Percentiles rank a stretch among this genome's conserved stretches.
Evolutionary conservation across 306 rosid genomes (phyloP).

Genomic region (Oxytropis ochrocephala): DNA sequence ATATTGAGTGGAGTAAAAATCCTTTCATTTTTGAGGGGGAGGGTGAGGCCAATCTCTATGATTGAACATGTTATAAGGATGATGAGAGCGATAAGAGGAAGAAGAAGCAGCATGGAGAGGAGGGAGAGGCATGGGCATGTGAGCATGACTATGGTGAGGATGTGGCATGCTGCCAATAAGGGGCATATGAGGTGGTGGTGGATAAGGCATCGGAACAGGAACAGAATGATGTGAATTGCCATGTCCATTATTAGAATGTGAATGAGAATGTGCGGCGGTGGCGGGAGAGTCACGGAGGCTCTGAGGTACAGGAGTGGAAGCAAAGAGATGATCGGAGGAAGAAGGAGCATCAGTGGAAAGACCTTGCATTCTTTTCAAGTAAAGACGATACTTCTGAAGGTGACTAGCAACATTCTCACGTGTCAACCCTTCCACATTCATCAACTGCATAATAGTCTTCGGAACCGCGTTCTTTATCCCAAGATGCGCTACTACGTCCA

Average conservation of each 20-base stretch:
- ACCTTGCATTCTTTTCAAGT: conserved; percentile 81
- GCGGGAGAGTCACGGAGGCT: conserved; percentile 52
- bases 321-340: conserved; percentile 66
- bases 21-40: not conserved
- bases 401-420: conserved; percentile 96
- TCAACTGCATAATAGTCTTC: conserved; percentile 85
- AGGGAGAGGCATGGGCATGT: conserved; percentile 40
- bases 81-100: conserved; percentile 19
- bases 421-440: conserved; percentile 94
- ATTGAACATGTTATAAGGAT: conserved; percentile 49
- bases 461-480: conserved; percentile 94
- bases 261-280: not conserved
- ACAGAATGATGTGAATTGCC: conserved; percentile 35
- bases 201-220: conserved; percentile 38
- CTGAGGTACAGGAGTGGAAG: conserved; percentile 71
- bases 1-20: no score
- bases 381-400: conserved; percentile 84
- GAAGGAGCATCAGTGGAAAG: conserved; percentile 58
- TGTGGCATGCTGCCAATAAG: conserved; percentile 44
- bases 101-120: conserved; percentile 18
- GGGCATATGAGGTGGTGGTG: conserved; percentile 44
- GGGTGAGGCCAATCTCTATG: conserved; percentile 40
- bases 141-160: conserved; percentile 19
- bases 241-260: conserved; percentile 33
- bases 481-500: conserved; percentile 82